A percentile compares a stretch with the other conserved stretches of the same genome.
Conservation (phyloP, 2,329 filamentous ascomycete genomes). For the Lomentospora prolificans region DNA sequence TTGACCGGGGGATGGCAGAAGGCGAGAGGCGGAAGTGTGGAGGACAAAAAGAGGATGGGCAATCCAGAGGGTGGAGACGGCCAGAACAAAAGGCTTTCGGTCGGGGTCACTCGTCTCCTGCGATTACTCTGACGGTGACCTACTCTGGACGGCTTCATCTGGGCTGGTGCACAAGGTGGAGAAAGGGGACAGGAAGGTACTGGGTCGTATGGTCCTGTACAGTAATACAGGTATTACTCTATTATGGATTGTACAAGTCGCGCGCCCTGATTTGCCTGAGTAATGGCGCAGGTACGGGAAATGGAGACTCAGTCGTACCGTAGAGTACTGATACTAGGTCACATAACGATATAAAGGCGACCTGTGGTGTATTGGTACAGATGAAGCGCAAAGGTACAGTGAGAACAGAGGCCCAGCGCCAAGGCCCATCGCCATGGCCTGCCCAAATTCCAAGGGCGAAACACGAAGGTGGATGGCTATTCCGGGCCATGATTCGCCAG, state of each 20-base stretch:
- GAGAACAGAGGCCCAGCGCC: too few relatives aligned
- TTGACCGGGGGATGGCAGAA: constrained; percentile 7
- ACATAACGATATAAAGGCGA: background rate
- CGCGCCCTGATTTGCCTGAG: too few relatives aligned
- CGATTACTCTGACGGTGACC: background rate
- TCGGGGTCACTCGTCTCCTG: background rate
- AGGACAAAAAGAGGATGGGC: constrained; percentile 2
- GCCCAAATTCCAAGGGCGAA: constrained; percentile 1
- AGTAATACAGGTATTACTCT: too few relatives aligned
- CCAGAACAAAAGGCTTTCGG: constrained; percentile 6
- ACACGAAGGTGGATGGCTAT: background rate
- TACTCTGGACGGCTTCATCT: background rate
- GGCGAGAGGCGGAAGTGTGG: constrained; percentile 2
- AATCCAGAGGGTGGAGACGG: constrained; percentile 3
- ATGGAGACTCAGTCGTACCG: background rate
- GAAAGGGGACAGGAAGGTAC: background rate
- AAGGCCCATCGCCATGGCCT: too few relatives aligned
- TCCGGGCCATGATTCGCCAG: background rate
- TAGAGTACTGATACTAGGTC: background rate
- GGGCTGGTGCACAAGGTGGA: background rate
- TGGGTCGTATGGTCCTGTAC: background rate
- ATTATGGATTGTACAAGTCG: too few relatives aligned
- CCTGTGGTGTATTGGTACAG: background rate
- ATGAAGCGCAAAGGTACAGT: too few relatives aligned
- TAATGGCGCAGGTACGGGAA: background rate